Conservation (phyloP, 139 green algal species). For the Penium margaritaceum region DNA sequence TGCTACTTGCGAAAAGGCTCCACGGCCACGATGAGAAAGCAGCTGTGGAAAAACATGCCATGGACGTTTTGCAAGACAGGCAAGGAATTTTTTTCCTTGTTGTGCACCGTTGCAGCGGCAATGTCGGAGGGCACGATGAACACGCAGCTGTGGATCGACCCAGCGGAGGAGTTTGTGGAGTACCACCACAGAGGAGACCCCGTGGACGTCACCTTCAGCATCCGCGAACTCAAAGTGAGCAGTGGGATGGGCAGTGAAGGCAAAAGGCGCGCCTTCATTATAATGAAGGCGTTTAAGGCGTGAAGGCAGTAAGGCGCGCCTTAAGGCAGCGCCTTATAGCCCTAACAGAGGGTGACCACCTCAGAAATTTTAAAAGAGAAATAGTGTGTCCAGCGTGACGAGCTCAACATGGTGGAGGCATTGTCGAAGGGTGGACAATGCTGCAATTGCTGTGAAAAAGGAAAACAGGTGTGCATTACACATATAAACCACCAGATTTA, state of each 20-base stretch:
- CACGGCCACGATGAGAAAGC: too few relatives aligned
- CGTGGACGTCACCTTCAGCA: constrained; percentile 41
- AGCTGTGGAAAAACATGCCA: too few relatives aligned
- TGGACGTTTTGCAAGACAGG: too few relatives aligned
- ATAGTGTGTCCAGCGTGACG: background rate
- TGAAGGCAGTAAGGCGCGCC: too few relatives aligned
- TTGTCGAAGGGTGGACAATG: background rate
- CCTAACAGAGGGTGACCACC: too few relatives aligned
- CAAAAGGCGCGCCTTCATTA: background rate
- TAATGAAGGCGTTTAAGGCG: background rate
- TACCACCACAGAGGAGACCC: constrained; percentile 32
- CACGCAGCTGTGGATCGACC: constrained; percentile 44
- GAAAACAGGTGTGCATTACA: too few relatives aligned
- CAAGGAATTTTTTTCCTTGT: constrained; percentile 6
- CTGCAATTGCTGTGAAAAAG: too few relatives aligned
- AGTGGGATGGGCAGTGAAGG: background rate
- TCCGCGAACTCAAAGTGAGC: constrained; percentile 44
- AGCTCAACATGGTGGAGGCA: background rate
- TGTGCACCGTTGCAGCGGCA: constrained; percentile 1
- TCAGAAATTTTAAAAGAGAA: background rate
- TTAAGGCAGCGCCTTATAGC: too few relatives aligned
- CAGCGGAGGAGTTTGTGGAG: constrained; percentile 30
- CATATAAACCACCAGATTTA: too few relatives aligned
- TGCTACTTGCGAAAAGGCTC: too few relatives aligned
- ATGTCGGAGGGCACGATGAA: constrained; percentile 16